A percentile compares a stretch with the other conserved stretches of the same genome.
Conservation (phyloP, 2,329 filamentous ascomycete species). For the Fusarium sp. region DNA sequence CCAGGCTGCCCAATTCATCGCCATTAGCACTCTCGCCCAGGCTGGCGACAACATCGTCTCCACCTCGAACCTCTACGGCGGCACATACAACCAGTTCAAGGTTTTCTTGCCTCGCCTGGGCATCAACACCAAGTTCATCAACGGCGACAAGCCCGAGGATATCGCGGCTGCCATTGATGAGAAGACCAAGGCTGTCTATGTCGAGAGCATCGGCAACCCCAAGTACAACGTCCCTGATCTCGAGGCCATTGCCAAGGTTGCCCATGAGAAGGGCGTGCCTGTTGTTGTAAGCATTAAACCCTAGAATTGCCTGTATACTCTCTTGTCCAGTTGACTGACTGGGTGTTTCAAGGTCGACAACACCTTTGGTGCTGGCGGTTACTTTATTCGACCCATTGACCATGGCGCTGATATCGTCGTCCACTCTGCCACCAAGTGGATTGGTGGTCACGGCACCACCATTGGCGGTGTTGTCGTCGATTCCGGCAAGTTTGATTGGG, state of each 20-base stretch:
- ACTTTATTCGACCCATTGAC: slow-evolving; percentile 87
- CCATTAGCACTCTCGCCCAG: slow-evolving; percentile 86
- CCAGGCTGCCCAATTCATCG: slow-evolving; percentile 93
- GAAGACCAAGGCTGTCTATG: slow-evolving; percentile 91
- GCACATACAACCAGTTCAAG: slow-evolving; percentile 98
- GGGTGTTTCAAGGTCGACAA: slow-evolving; percentile 79
- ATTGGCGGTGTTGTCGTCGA: slow-evolving; percentile 91
- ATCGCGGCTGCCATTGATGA: slow-evolving; percentile 90
- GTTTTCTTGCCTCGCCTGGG: slow-evolving; percentile 90
- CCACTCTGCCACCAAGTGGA: slow-evolving; percentile 97
- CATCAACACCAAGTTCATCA: slow-evolving; percentile 89
- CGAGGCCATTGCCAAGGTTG: slow-evolving; percentile 86
- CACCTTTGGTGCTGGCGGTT: slow-evolving; percentile 95
- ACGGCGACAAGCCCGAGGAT: slow-evolving; percentile 84
- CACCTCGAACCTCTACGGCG: slow-evolving; percentile 92
- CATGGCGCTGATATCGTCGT: slow-evolving; percentile 95
- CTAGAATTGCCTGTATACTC: not conserved
- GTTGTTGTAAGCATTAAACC: slow-evolving; percentile 66
- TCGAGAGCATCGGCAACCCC: slow-evolving; percentile 95
- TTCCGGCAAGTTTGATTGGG: slow-evolving; percentile 95
- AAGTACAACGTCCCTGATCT: slow-evolving; percentile 94
- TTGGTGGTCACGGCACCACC: slow-evolving; percentile 94
- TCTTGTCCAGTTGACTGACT: not conserved
- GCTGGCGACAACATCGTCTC: slow-evolving; percentile 94
- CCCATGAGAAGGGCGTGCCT: slow-evolving; percentile 78